These are phyloP conservation scores for Blastobotrys americana DNA, from an alignment of 805 yeast genomes.

Conservation along the genomic window DNA sequence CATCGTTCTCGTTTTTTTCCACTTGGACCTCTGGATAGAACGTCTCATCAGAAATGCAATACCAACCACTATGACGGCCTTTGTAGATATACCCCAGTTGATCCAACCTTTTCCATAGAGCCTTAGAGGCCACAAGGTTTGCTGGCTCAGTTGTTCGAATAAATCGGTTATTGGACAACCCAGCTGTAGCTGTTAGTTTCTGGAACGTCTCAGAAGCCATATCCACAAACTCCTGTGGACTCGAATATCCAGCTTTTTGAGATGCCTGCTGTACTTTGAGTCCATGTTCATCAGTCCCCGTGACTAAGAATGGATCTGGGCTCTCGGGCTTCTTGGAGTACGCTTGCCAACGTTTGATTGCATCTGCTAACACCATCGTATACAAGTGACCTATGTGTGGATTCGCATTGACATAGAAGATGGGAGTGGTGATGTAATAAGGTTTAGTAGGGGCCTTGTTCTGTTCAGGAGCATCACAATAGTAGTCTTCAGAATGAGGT, in stretches of 20 bases:
- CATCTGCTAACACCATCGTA: slow-evolving; percentile 79
- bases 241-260: slow-evolving; percentile 35
- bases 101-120: slow-evolving; percentile 60
- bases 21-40: slow-evolving; percentile 83
- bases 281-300: slow-evolving; percentile 98
- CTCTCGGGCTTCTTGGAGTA: slow-evolving; percentile 23
- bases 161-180: slow-evolving; percentile 63
- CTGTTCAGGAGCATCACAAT: too few species aligned
- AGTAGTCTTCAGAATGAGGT: too few species aligned
- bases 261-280: slow-evolving; percentile 89
- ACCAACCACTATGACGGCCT: slow-evolving; percentile 91
- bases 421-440: slow-evolving; percentile 75
- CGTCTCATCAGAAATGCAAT: slow-evolving; percentile 88
- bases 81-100: slow-evolving; percentile 64
- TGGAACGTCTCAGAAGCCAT: slow-evolving; percentile 56
- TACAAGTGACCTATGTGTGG: slow-evolving; percentile 95
- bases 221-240: slow-evolving; percentile 69
- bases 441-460: slow-evolving; percentile 18
- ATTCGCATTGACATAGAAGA: slow-evolving; percentile 89
- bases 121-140: slow-evolving; percentile 56
- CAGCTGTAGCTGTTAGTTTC: slow-evolving; percentile 49
- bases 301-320: slow-evolving; percentile 42
- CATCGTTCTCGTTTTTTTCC: slow-evolving; percentile 31
- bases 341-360: slow-evolving; percentile 62
- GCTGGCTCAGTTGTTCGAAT: slow-evolving; percentile 86